phyloP scores from a whole-genome alignment of 768 basidiomycete species.

The Mycena capillaripes region DNA sequence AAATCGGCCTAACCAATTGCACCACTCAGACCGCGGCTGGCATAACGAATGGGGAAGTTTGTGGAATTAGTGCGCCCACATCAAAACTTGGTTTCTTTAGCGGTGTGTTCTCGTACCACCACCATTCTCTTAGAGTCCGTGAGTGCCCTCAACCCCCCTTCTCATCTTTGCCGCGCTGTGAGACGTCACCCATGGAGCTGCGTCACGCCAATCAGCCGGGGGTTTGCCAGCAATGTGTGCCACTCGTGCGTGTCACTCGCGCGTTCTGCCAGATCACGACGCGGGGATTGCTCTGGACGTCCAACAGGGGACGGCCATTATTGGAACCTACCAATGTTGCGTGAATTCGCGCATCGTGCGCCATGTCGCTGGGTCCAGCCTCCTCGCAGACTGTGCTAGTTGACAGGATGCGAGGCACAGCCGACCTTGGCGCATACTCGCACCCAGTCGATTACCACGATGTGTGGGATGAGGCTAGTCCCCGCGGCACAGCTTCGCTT shows the following conservation, averaged over 20 bases:
- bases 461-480: conserved; percentile 12
- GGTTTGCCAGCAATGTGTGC: neutral
- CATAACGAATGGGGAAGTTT: conserved; percentile 4
- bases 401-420: conserved; percentile 4
- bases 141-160: conserved; percentile 8
- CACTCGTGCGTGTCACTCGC: neutral
- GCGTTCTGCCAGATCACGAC: neutral
- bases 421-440: no score
- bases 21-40: conserved; percentile 1
- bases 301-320: neutral
- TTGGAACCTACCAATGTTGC: neutral
- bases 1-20: conserved; percentile 1
- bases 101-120: conserved; percentile 9
- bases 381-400: conserved; percentile 10
- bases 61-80: conserved; percentile 9
- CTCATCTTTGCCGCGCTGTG: conserved; percentile 2
- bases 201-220: conserved; percentile 9
- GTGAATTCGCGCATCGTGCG: conserved; percentile 5
- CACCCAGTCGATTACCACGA: neutral
- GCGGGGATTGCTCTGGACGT: neutral
- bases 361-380: conserved; percentile 3
- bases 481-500: neutral
- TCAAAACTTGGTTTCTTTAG: conserved; percentile 2
- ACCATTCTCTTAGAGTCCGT: conserved; percentile 8
- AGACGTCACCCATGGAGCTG: conserved; percentile 6